Evolutionary conservation across 768 basidiomycete species (phyloP).

Genomic region (Cystobasidiopsis lactophilus): DNA sequence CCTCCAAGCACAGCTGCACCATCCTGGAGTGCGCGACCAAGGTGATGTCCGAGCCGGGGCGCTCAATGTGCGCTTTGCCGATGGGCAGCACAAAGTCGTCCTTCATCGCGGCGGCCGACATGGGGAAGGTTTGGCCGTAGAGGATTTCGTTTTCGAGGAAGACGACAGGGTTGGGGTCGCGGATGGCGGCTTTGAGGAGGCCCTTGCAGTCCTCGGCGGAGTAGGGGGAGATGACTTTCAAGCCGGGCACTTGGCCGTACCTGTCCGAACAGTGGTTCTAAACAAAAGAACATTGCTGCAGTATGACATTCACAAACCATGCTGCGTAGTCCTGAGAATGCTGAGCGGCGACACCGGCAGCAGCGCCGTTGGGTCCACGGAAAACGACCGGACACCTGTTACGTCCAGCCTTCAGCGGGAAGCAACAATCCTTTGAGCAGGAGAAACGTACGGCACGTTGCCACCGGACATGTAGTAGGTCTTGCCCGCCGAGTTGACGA

Average conservation of each 20-base stretch:
- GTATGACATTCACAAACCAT: constrained; percentile 48
- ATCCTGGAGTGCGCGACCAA: constrained; percentile 96
- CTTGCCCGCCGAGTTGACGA: constrained; percentile 99
- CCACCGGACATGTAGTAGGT: constrained; percentile 99
- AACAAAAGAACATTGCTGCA: not conserved
- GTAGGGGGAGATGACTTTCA: constrained; percentile 96
- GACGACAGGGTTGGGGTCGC: constrained; percentile 93
- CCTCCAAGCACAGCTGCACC: constrained; percentile 86
- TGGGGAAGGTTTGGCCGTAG: constrained; percentile 91
- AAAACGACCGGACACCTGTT: constrained; percentile 87
- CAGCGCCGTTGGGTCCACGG: constrained; percentile 98
- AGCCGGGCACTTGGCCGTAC: constrained; percentile 49
- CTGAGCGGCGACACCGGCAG: constrained; percentile 85
- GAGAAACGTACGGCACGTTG: constrained; percentile 36
- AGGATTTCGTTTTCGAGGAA: constrained; percentile 99
- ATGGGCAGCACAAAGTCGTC: constrained; percentile 88
- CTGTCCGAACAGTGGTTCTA: constrained; percentile 3
- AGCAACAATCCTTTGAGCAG: not conserved
- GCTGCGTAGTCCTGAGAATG: constrained; percentile 95
- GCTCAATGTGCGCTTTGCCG: constrained; percentile 92
- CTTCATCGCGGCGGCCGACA: constrained; percentile 84
- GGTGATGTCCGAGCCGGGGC: constrained; percentile 75
- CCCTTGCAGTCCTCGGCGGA: constrained; percentile 98
- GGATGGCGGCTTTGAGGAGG: constrained; percentile 87
- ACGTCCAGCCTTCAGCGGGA: not conserved